Evolutionary conservation across 371 early-diverging fungal genomes (phyloP).

Genomic region (Blyttiomyces sp.): DNA sequence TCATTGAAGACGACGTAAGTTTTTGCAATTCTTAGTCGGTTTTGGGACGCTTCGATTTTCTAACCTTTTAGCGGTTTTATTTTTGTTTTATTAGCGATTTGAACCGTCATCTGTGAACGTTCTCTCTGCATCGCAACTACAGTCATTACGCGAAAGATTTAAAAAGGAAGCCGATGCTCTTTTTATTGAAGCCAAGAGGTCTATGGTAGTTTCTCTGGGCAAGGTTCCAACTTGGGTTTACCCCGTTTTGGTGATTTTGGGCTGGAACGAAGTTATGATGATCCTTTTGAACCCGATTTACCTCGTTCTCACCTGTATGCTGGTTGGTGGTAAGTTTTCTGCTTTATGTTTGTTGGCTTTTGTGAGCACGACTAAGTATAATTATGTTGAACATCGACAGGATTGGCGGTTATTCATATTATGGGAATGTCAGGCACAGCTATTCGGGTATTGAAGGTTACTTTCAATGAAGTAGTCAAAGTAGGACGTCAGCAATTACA

Average conservation of each 20-base stretch:
- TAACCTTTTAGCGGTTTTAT: background rate
- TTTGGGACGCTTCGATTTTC: slow-evolving; percentile 45
- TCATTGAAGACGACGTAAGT: slow-evolving; percentile 34
- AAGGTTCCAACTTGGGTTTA: slow-evolving; percentile 88
- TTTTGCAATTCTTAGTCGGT: background rate
- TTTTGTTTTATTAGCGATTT: slow-evolving; percentile 25
- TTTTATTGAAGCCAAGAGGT: slow-evolving; percentile 93
- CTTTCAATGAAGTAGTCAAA: too few relatives aligned
- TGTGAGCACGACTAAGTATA: too few relatives aligned
- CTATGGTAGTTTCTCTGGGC: slow-evolving; percentile 79
- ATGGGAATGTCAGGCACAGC: too few relatives aligned
- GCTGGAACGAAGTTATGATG: slow-evolving; percentile 91
- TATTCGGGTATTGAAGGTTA: too few relatives aligned
- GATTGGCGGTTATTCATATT: too few relatives aligned
- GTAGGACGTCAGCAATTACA: too few relatives aligned
- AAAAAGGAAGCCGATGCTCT: slow-evolving; percentile 84
- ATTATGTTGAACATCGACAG: too few relatives aligned
- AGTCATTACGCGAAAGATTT: slow-evolving; percentile 77
- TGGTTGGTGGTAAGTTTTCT: slow-evolving; percentile 22
- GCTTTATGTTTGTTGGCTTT: too few relatives aligned
- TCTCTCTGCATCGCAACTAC: slow-evolving; percentile 65
- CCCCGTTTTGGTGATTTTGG: slow-evolving; percentile 69
- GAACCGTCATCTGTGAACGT: slow-evolving; percentile 28
- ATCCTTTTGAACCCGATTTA: slow-evolving; percentile 81
- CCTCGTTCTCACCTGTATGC: slow-evolving; percentile 56